Evolutionary conservation across 2,329 filamentous ascomycete species (phyloP).

Genomic region (Eutypa lata): DNA sequence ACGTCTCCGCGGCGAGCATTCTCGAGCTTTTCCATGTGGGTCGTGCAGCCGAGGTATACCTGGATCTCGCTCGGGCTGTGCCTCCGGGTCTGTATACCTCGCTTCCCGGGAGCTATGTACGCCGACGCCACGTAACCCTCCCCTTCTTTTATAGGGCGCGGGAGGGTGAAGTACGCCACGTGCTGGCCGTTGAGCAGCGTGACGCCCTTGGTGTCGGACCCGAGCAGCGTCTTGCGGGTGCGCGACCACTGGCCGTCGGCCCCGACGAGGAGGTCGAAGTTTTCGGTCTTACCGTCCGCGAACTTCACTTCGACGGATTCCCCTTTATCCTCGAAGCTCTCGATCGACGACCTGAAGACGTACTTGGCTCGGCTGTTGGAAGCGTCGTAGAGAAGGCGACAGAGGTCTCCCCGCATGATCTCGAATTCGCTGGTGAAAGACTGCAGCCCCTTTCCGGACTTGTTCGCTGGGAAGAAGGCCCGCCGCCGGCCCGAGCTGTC

Average conservation of each 20-base stretch:
- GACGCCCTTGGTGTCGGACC: constrained; percentile 17
- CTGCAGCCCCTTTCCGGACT: constrained; percentile 29
- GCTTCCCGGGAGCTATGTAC: constrained; percentile 33
- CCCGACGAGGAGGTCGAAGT: constrained; percentile 51
- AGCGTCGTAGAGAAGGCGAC: constrained; percentile 37
- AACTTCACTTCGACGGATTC: constrained; percentile 28
- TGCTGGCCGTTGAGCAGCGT: constrained; percentile 21
- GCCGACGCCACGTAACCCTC: constrained; percentile 35
- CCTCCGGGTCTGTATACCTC: constrained; percentile 38
- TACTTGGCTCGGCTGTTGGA: constrained; percentile 24
- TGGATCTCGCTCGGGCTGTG: constrained; percentile 34
- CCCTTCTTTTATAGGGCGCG: constrained; percentile 27
- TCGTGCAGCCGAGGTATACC: constrained; percentile 33
- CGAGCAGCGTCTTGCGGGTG: constrained; percentile 40
- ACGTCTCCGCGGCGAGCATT: constrained; percentile 28
- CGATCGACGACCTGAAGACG: constrained; percentile 28
- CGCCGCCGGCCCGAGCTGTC: constrained; percentile 34
- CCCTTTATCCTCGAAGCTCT: constrained; percentile 21
- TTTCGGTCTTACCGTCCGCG: constrained; percentile 37
- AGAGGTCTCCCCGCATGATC: constrained; percentile 53
- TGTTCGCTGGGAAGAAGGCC: constrained; percentile 37
- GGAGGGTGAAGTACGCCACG: constrained; percentile 32
- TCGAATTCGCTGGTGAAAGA: constrained; percentile 48
- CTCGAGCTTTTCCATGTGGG: background rate
- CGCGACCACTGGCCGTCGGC: constrained; percentile 54